These are phyloP conservation scores for Podila clonocystis DNA, from an alignment of 192 early-diverging fungal species.

Conservation along the genomic window DNA sequence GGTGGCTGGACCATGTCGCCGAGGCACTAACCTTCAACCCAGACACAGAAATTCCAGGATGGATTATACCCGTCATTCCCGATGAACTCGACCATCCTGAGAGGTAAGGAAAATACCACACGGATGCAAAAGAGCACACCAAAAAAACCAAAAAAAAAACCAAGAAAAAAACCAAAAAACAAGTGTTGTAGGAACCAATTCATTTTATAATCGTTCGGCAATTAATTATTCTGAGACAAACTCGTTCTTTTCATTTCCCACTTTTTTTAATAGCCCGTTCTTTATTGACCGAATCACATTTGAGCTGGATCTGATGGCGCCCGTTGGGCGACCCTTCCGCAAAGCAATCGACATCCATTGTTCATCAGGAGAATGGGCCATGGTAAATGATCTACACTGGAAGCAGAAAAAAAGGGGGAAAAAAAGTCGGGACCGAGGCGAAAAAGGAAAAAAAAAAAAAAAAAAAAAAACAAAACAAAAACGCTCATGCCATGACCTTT, in stretches of 20 bases:
- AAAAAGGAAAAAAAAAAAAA: no score
- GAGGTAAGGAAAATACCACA: not conserved
- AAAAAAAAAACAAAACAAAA: not conserved
- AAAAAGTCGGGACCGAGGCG: no score
- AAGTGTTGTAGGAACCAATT: no score
- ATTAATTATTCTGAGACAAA: not conserved
- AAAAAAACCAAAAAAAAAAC: no score
- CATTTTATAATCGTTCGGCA: not conserved
- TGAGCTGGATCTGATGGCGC: constrained; percentile 39
- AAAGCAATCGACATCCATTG: constrained; percentile 45
- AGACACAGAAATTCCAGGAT: constrained; percentile 7
- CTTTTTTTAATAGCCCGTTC: constrained; percentile 15
- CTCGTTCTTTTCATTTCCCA: not conserved
- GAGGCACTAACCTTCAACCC: constrained; percentile 16
- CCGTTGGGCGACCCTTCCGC: constrained; percentile 34
- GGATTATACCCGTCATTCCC: constrained; percentile 16
- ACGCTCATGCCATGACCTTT: no score
- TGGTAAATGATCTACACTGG: constrained; percentile 9
- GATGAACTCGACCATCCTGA: constrained; percentile 24
- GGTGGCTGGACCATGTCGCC: constrained; percentile 11
- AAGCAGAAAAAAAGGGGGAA: no score
- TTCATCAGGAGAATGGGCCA: constrained; percentile 36
- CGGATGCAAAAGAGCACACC: no score
- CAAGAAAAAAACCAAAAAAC: no score
- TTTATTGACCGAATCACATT: constrained; percentile 43